phyloP scores from a whole-genome alignment of 2,329 filamentous ascomycete species.

The Aspergillus proliferans region DNA sequence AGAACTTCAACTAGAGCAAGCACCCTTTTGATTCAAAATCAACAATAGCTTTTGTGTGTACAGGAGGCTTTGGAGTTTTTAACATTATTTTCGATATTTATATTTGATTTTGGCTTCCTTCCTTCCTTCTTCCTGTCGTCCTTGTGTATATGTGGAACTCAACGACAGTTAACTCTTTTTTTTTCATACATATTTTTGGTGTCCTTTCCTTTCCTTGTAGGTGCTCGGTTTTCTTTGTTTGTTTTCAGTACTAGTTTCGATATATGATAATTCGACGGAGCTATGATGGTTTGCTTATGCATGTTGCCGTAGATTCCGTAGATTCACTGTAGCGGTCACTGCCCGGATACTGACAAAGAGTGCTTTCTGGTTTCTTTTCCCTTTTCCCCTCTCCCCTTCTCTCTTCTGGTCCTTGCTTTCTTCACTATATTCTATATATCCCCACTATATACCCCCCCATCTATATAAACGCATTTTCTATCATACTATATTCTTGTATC shows the following conservation, averaged over 20 bases:
- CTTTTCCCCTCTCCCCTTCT: not conserved
- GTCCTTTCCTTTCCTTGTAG: too few species aligned
- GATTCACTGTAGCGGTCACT: not conserved
- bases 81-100: too few species aligned
- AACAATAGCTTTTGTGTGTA: too few species aligned
- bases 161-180: too few species aligned
- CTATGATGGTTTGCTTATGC: conserved; percentile 10
- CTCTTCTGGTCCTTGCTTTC: not conserved
- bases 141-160: too few species aligned
- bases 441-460: not conserved
- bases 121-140: too few species aligned
- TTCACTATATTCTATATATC: not conserved
- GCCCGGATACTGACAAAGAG: not conserved
- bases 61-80: too few species aligned
- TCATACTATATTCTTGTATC: too few species aligned
- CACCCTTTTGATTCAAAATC: too few species aligned
- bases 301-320: not conserved
- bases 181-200: too few species aligned
- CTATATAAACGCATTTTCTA: not conserved
- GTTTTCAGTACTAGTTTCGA: conserved; percentile 10
- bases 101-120: too few species aligned
- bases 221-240: conserved; percentile 9
- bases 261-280: conserved; percentile 16
- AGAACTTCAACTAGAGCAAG: conserved; percentile 35
- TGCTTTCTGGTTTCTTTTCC: not conserved